phyloP scores from a whole-genome alignment of 352 stramenopile genomes.

The Peronospora destructor region DNA sequence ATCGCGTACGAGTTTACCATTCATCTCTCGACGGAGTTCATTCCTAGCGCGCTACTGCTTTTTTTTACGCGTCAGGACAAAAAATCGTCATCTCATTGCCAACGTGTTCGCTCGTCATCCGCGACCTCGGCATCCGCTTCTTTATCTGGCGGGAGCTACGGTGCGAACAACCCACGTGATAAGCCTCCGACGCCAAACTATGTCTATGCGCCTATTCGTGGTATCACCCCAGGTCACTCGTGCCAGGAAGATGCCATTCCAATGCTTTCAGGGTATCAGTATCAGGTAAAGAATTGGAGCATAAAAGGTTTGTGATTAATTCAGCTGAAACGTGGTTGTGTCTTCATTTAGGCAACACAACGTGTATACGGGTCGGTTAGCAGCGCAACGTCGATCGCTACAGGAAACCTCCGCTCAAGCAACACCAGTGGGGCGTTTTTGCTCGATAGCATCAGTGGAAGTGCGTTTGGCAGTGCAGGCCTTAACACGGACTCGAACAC shows the following conservation, averaged over 20 bases:
- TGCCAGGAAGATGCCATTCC: slow-evolving; percentile 45
- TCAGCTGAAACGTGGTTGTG: background rate
- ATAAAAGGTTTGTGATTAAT: background rate
- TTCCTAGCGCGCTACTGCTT: slow-evolving; percentile 57
- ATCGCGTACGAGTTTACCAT: slow-evolving; percentile 68
- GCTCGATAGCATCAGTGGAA: slow-evolving; percentile 37
- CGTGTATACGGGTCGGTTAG: slow-evolving; percentile 34
- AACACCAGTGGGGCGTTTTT: slow-evolving; percentile 43
- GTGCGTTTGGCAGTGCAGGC: slow-evolving; percentile 30
- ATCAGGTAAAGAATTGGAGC: slow-evolving; percentile 33
- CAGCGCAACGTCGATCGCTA: slow-evolving; percentile 15
- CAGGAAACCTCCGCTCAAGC: slow-evolving; percentile 35
- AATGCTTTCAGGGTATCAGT: slow-evolving; percentile 61
- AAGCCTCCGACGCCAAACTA: slow-evolving; percentile 42
- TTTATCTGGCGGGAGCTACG: slow-evolving; percentile 31
- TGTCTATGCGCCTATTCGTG: slow-evolving; percentile 30
- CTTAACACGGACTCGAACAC: slow-evolving; percentile 21
- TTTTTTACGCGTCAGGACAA: slow-evolving; percentile 56
- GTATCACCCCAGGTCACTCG: slow-evolving; percentile 19
- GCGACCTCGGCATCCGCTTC: slow-evolving; percentile 24
- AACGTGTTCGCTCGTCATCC: slow-evolving; percentile 24
- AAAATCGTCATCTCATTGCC: slow-evolving; percentile 16
- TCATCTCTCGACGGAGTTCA: slow-evolving; percentile 68
- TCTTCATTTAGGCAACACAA: slow-evolving; percentile 27
- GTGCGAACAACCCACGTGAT: slow-evolving; percentile 20